Base-by-base conservation (phyloP, 352 stramenopile genomes). In the Globisporangium polare region DNA sequence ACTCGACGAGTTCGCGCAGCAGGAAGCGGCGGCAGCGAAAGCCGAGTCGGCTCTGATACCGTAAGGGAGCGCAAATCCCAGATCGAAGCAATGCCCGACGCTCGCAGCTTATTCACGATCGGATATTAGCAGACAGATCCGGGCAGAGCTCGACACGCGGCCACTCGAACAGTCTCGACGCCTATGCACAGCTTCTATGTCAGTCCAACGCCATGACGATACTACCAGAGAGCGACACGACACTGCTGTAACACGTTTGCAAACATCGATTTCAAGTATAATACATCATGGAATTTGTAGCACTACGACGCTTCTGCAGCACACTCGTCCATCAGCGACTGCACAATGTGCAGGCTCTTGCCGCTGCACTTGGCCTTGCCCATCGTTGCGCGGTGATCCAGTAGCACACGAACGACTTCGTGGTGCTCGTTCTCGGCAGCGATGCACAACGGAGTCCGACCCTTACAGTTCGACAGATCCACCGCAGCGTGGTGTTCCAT, bases 1-100 rank as follows among this genome's bases (percentile, higher is more conserved):
- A 3, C 39, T 64, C 3, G 3, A 31, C 4, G 58, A 58, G 12
- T 64, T 64, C 43, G 55, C 55, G 6, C 42, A 62, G 29, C 27
- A 52, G 3, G 55, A 62, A 31, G 13, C 18, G 26, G 17, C n/a
- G 5, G n/a, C n/a, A n/a, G n/a, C n/a, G n/a, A n/a, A n/a, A n/a
- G n/a, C n/a, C n/a, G n/a, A n/a, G n/a, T n/a, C n/a, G n/a, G n/a
- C n/a, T n/a, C n/a, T n/a, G n/a, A n/a, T n/a, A n/a, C n/a, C n/a
- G n/a, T n/a, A n/a, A n/a, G n/a, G n/a, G n/a, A n/a, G n/a, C n/a
- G n/a, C n/a, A n/a, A n/a, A n/a, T n/a, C n/a, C n/a, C n/a, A n/a
- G n/a, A n/a, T n/a, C n/a, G n/a, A n/a, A n/a, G n/a, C n/a, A n/a
- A n/a, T n/a, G n/a, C n/a, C n/a, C n/a, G n/a, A n/a, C n/a, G n/a